Evolutionary conservation across 371 early-diverging fungal genomes (phyloP).

Genomic region (Amoeboaphelidium protococcarum): DNA sequence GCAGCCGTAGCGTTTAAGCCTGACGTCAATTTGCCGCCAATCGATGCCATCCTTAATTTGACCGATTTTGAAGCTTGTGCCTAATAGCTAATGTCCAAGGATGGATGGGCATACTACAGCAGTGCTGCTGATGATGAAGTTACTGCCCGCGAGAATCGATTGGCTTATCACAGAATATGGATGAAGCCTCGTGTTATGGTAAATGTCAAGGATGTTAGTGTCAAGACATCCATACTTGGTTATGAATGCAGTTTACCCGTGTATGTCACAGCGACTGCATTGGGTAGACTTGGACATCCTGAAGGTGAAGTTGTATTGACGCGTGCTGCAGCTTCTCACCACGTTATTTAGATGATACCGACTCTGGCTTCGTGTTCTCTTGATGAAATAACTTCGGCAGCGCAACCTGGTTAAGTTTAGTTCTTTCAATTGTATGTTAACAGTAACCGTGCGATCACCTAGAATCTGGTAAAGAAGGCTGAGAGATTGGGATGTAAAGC

Average conservation of each 20-base stretch:
- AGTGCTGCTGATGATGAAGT: conserved; percentile 60
- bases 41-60: conserved; percentile 30
- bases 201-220: conserved; percentile 13
- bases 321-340: conserved; percentile 20
- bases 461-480: conserved; percentile 41
- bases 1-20: no score
- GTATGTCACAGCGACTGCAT: conserved; percentile 20
- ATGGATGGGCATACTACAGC: conserved; percentile 35
- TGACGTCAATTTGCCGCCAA: no score
- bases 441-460: conserved; percentile 28
- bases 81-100: neutral
- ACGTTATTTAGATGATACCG: conserved; percentile 34
- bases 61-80: conserved; percentile 35
- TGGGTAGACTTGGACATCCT: conserved; percentile 42
- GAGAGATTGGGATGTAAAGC: conserved; percentile 54
- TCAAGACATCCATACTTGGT: neutral
- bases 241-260: conserved; percentile 11
- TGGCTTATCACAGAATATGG: conserved; percentile 41
- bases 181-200: conserved; percentile 17
- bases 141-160: conserved; percentile 44
- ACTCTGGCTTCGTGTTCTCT: conserved; percentile 40
- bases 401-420: conserved; percentile 18
- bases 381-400: conserved; percentile 9
- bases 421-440: conserved; percentile 88
- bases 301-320: conserved; percentile 44